Conservation (phyloP, 495 filamentous ascomycete genomes). For the Xylaria nigripes region DNA sequence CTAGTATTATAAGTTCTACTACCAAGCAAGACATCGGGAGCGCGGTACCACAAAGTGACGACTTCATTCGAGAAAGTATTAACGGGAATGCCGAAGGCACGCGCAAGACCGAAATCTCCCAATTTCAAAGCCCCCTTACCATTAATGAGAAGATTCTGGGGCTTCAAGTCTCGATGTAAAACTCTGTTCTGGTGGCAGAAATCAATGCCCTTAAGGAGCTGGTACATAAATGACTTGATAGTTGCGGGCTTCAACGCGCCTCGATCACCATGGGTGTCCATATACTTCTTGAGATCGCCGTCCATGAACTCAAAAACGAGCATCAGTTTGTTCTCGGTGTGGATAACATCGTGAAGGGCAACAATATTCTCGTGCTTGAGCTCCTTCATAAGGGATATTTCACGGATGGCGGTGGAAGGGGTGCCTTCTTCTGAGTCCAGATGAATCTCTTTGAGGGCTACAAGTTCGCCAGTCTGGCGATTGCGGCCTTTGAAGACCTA, state of each 20-base stretch:
- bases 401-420: constrained; percentile 94
- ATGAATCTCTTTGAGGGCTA: constrained; percentile 98
- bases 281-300: constrained; percentile 98
- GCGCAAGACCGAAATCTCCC: constrained; percentile 88
- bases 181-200: constrained; percentile 97
- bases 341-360: constrained; percentile 95
- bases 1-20: constrained; percentile 91
- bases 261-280: constrained; percentile 81
- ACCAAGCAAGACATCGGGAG: constrained; percentile 85
- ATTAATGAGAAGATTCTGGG: constrained; percentile 93
- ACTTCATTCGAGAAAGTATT: constrained; percentile 99
- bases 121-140: constrained; percentile 84
- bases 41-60: constrained; percentile 93
- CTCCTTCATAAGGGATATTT: constrained; percentile 99
- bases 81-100: constrained; percentile 92
- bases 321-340: constrained; percentile 99
- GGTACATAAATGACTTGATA: constrained; percentile 97
- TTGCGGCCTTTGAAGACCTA: constrained; percentile 98
- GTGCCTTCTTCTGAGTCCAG: constrained; percentile 98
- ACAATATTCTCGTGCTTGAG: constrained; percentile 98
- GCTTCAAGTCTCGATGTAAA: constrained; percentile 91
- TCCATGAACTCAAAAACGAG: constrained; percentile 99
- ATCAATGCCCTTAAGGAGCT: constrained; percentile 85
- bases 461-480: constrained; percentile 88
- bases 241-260: constrained; percentile 74